Evolutionary conservation across 2,329 filamentous ascomycete species (phyloP), one percentile per base, ranked within the genome.

Genomic region (Ambrosiella beaveri): DNA sequence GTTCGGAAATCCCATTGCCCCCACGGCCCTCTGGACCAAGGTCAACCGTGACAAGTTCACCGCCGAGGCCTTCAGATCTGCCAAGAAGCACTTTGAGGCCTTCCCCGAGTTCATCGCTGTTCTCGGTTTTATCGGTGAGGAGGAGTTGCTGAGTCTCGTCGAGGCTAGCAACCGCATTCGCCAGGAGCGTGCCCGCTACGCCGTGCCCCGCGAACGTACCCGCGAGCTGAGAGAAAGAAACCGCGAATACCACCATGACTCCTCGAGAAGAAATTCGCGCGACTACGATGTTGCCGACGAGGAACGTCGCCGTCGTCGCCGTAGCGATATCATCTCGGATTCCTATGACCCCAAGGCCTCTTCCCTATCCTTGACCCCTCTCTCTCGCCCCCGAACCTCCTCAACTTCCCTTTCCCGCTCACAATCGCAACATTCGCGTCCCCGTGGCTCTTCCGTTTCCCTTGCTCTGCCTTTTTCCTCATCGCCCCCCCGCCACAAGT

Each of bases 51-150:
- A 69, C 1, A 70, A 80, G 0, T 72, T 83, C 7, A 81, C 78
- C n/a, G 74, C 75, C 4, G 78, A 80, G 62, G 76, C 81, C 0
- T 69, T 83, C 2, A 71, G 74, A 44, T 69, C 73, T 47, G 77
- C 78, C 3, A 74, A 77, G 11, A 72, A 80, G 19, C 74, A 80
- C 8, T 82, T 80, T 63, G 79, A 82, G 65, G 80, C 79, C 8
- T 72, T 77, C 1, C 79, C 78, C 0, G 73, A 76, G 1, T 83
- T 79, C 60, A 78, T 83, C 2, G 80, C 80, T 11, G 68, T 84
- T 3, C 71, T 84, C 0, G 81, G 81, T 3, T 70, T 75, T 12
- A 69, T 83, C 2, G 70, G 70, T 1, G 72, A 71, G 1, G 73
- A 77, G 11, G 66, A 82, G 49, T 75, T 84, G 44, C 68, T 57